phyloP scores from a whole-genome alignment of 768 basidiomycete species.

The Sarcodon sp. region DNA sequence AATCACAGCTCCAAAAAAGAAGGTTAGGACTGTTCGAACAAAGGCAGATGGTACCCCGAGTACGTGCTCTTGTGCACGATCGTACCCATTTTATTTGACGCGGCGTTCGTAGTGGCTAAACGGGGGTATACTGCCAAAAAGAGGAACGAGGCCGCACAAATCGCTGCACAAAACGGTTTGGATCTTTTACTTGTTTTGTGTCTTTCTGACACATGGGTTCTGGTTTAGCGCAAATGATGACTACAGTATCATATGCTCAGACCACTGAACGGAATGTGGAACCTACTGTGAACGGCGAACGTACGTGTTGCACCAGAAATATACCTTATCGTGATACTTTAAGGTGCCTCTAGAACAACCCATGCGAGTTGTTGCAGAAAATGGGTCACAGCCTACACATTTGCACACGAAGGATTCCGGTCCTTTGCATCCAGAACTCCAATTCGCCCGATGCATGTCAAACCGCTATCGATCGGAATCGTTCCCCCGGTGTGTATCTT shows the following conservation, averaged over 20 bases:
- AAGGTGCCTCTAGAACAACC: too few relatives aligned
- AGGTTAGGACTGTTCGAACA: conserved; percentile 26
- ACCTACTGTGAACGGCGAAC: too few relatives aligned
- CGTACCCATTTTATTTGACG: neutral
- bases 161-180: conserved; percentile 53
- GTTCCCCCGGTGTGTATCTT: conserved; percentile 74
- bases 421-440: conserved; percentile 49
- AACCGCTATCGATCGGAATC: conserved; percentile 59
- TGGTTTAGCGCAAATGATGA: neutral
- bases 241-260: neutral
- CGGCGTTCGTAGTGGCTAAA: conserved; percentile 26
- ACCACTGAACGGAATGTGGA: too few relatives aligned
- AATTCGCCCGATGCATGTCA: conserved; percentile 78
- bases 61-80: conserved; percentile 5
- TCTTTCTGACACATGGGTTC: neutral
- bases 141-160: conserved; percentile 56
- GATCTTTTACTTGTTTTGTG: neutral
- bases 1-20: conserved; percentile 32
- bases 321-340: too few relatives aligned
- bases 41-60: conserved; percentile 18
- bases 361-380: too few relatives aligned
- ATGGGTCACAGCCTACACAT: neutral
- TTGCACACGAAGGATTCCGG: conserved; percentile 14
- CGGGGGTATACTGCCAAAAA: conserved; percentile 64
- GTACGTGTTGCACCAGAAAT: too few relatives aligned